Evolutionary conservation across 192 early-diverging fungal genomes (phyloP).

Genomic region (Mortierella hygrophila): DNA sequence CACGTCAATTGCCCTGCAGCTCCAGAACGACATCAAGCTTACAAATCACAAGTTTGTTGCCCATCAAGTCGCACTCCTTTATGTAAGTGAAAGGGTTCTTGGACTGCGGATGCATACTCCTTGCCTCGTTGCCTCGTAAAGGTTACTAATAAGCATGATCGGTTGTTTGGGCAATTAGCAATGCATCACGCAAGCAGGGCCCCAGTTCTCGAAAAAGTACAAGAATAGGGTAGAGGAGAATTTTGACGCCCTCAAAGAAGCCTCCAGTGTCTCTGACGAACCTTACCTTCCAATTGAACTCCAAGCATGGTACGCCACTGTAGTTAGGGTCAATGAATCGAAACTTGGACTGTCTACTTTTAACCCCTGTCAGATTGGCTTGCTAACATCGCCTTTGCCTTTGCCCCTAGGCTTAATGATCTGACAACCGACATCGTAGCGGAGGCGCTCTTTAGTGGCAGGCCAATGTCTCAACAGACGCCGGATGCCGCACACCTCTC

Average conservation of each 20-base stretch:
- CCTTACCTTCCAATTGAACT: constrained; percentile 51
- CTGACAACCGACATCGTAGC: constrained; percentile 61
- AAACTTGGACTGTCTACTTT: background rate
- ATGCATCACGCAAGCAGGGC: constrained; percentile 61
- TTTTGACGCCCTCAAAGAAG: constrained; percentile 54
- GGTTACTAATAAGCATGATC: background rate
- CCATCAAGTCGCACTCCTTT: constrained; percentile 66
- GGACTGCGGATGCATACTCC: background rate
- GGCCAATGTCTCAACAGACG: constrained; percentile 52
- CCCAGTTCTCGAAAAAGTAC: constrained; percentile 57
- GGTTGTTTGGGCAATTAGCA: constrained; percentile 31
- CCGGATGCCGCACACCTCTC: constrained; percentile 45
- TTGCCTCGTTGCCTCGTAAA: background rate
- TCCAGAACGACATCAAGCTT: constrained; percentile 62
- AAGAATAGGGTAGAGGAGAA: constrained; percentile 59
- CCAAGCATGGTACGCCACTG: constrained; percentile 48
- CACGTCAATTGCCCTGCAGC: constrained; percentile 62
- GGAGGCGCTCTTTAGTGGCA: constrained; percentile 58
- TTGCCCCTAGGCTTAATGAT: constrained; percentile 50
- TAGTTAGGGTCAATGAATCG: background rate
- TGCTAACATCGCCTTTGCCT: background rate
- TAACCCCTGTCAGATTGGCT: background rate
- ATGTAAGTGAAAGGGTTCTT: constrained; percentile 45
- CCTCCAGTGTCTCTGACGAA: constrained; percentile 50
- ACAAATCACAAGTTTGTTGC: constrained; percentile 69